These are phyloP conservation scores for Golovinomyces cichoracearum DNA, from an alignment of 2,329 filamentous ascomycete genomes.

Conservation along the genomic window DNA sequence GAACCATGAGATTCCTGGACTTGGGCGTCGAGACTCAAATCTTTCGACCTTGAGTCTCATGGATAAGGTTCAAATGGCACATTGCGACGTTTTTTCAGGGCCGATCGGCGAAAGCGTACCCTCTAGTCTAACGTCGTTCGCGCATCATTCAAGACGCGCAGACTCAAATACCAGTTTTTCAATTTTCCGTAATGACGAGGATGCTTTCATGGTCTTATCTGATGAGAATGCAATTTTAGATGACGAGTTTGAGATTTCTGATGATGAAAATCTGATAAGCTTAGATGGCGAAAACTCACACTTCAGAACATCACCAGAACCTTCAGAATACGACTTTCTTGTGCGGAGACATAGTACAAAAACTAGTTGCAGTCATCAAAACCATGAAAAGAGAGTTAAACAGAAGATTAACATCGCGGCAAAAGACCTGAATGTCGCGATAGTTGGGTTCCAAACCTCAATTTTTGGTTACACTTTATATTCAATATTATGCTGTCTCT, in stretches of 20 bases:
- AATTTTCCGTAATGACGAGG: conserved; percentile 49
- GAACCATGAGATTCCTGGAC: conserved; percentile 10
- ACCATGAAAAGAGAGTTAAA: conserved; percentile 36
- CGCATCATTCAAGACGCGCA: conserved; percentile 52
- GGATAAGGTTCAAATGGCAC: conserved; percentile 95
- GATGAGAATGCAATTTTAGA: conserved; percentile 18
- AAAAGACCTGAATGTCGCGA: conserved; percentile 79
- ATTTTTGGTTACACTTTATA: conserved; percentile 42
- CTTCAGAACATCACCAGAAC: conserved; percentile 37
- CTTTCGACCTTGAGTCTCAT: conserved; percentile 57
- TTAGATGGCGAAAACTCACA: conserved; percentile 16
- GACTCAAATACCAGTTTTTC: conserved; percentile 75
- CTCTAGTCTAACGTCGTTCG: conserved; percentile 75
- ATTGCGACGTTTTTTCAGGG: conserved; percentile 83
- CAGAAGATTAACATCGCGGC: conserved; percentile 87
- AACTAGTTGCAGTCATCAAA: conserved; percentile 38
- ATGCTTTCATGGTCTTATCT: conserved; percentile 19
- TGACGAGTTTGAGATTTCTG: conserved; percentile 16
- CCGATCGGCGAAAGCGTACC: conserved; percentile 91
- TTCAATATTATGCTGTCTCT: conserved; percentile 39
- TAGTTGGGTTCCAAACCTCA: conserved; percentile 74
- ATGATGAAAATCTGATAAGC: conserved; percentile 13
- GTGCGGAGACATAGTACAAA: conserved; percentile 43
- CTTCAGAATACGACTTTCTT: conserved; percentile 35
- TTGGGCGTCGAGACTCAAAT: conserved; percentile 44